Evolutionary conservation across 2,329 filamentous ascomycete genomes (phyloP).

Genomic region (Apiospora kogelbergensis): DNA sequence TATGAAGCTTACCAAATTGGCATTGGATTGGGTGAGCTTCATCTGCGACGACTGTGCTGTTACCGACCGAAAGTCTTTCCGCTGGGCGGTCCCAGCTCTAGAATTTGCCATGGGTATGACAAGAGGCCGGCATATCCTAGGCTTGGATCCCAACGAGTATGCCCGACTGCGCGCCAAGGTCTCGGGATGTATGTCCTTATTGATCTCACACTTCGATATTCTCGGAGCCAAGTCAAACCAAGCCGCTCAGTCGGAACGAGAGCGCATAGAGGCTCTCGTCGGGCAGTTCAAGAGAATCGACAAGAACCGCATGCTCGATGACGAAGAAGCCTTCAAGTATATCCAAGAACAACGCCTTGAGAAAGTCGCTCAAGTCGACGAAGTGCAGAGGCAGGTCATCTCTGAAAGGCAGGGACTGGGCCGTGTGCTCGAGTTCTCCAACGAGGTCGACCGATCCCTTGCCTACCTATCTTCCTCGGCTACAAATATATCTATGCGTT

Average conservation of each 20-base stretch:
- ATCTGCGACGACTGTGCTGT: constrained; percentile 96
- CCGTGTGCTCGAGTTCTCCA: constrained; percentile 87
- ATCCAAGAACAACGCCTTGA: constrained; percentile 75
- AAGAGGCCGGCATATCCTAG: constrained; percentile 87
- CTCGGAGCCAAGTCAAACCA: constrained; percentile 94
- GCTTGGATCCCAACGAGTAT: constrained; percentile 86
- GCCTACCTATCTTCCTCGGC: constrained; percentile 92
- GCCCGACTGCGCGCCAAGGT: constrained; percentile 81
- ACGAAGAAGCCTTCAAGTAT: constrained; percentile 78
- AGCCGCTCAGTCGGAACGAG: constrained; percentile 90
- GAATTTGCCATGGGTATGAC: constrained; percentile 99
- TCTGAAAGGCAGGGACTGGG: constrained; percentile 85
- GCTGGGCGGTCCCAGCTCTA: constrained; percentile 92
- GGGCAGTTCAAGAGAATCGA: constrained; percentile 77
- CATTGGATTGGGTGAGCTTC: constrained; percentile 96
- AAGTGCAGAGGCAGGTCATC: constrained; percentile 74
- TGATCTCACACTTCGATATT: constrained; percentile 98
- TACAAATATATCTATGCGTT: constrained; percentile 91
- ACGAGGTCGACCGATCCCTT: constrained; percentile 92
- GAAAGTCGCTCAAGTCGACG: constrained; percentile 75
- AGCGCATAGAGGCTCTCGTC: constrained; percentile 77
- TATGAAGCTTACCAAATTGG: constrained; percentile 87
- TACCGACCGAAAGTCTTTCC: constrained; percentile 91
- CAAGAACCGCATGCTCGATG: constrained; percentile 70
- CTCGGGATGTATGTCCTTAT: constrained; percentile 92